Evolutionary conservation across 306 rosid species (phyloP), one percentile per base, ranked within the genome.

Genomic region (Vigna trinervia): DNA sequence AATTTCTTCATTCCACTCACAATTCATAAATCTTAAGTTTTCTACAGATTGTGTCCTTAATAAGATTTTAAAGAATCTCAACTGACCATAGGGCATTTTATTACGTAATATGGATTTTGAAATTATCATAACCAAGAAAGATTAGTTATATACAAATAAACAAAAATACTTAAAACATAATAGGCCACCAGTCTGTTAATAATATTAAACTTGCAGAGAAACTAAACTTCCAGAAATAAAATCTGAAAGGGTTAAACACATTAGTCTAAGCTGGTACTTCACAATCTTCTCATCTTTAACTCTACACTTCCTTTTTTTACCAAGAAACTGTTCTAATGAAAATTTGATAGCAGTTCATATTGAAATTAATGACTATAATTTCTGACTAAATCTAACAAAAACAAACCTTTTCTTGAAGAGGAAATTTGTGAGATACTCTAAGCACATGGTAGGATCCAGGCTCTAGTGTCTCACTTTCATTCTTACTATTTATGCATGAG

Each of bases 381-480:
- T 73, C 26, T 52, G 30, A 70, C 61, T 26, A 36, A 71, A 52
- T 79, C 53, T 39, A 47, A 41, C 80, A 78, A 19, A 60, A 77
- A 41, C 68, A 17, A 86, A 87, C 97, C 93, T 88, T 94, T 54
- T 73, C 85, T 54, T 80, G 81, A 23, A 59, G 72, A 46, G 96
- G 95, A 88, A 92, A 90, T 80, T 90, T 95, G 83, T 92, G 97
- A 73, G 85, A 87, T 73, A 92, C 78, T 71, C 70, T 80, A 36
- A 95, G 87, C 76, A 95, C 83, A 84, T 90, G 86, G 87, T 86
- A 95, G 73, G 77, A 80, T 82, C 92, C 92, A 78, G 78, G 77
- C 67, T 87, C 83, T 26, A 82, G 87, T 76, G 71, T 83, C 84
- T 78, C 79, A 51, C 71, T 28, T 69, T 78, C 86, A 75, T 83